Evolutionary conservation across 371 early-diverging fungal genomes (phyloP).

Genomic region (Apophysomyces trapeziformis): DNA sequence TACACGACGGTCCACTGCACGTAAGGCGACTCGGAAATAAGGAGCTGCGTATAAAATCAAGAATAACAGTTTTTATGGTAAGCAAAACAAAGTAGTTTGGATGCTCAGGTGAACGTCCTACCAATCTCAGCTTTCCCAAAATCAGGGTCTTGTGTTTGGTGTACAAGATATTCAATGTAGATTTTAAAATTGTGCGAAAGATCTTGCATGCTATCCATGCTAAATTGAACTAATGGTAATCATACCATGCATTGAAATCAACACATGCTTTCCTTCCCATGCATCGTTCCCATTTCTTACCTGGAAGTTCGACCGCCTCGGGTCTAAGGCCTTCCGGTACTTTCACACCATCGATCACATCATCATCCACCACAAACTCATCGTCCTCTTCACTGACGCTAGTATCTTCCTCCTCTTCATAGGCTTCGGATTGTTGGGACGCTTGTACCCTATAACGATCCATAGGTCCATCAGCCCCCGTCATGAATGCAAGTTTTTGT

Average conservation of each 20-base stretch:
- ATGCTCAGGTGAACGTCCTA: neutral
- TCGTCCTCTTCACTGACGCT: constrained; percentile 12
- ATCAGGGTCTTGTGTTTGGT: constrained; percentile 14
- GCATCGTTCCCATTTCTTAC: neutral
- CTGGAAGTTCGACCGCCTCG: constrained; percentile 15
- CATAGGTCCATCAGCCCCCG: constrained; percentile 23
- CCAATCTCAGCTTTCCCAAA: neutral
- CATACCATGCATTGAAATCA: neutral
- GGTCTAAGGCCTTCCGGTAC: neutral
- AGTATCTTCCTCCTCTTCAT: constrained; percentile 13
- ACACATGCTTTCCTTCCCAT: neutral
- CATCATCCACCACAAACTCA: constrained; percentile 26
- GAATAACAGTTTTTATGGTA: constrained; percentile 2
- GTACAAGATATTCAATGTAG: constrained; percentile 25
- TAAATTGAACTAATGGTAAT: constrained; percentile 18
- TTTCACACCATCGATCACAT: constrained; percentile 25
- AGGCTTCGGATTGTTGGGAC: constrained; percentile 1
- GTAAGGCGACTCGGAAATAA: constrained; percentile 17
- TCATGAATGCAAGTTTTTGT: constrained; percentile 5
- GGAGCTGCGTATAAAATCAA: constrained; percentile 14
- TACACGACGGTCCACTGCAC: constrained; percentile 23
- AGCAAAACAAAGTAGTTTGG: too few relatives aligned
- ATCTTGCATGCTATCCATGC: constrained; percentile 17
- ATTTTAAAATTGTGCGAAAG: constrained; percentile 23
- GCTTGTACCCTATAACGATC: constrained; percentile 16